Conservation (phyloP, 441 rosid species). For the Bocquillonia castaneifolia region DNA sequence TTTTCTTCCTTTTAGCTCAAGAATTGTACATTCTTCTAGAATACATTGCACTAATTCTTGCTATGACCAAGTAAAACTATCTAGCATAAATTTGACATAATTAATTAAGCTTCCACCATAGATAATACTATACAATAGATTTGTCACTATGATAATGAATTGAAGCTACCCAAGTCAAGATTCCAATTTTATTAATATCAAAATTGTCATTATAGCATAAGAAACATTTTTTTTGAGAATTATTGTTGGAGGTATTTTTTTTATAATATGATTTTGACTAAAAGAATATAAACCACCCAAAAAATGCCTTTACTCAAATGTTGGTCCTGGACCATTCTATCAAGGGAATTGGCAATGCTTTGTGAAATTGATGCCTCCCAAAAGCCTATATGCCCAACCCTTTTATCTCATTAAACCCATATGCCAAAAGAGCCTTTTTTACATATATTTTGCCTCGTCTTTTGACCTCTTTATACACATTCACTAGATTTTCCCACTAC, state of each 20-base stretch:
- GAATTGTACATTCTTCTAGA: neutral
- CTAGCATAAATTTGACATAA: no score
- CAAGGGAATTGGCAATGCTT: neutral
- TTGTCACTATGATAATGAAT: no score
- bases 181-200: no score
- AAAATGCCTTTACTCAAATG: neutral
- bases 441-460: neutral
- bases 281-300: neutral
- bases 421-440: slow-evolving; percentile 9
- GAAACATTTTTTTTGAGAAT: neutral
- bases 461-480: slow-evolving; percentile 6
- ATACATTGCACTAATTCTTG: neutral
- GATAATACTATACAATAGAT: no score
- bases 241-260: no score
- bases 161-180: no score
- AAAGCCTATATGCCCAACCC: neutral
- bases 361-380: slow-evolving; percentile 15
- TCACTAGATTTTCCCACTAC: neutral
- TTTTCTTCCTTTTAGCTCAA: neutral
- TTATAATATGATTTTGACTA: neutral
- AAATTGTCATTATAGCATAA: neutral
- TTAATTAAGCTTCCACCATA: no score
- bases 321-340: neutral
- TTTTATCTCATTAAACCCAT: neutral
- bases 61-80: no score